Base-by-base conservation (phyloP, 2,329 filamentous ascomycete genomes). In the Pseudogymnoascus sp. region DNA sequence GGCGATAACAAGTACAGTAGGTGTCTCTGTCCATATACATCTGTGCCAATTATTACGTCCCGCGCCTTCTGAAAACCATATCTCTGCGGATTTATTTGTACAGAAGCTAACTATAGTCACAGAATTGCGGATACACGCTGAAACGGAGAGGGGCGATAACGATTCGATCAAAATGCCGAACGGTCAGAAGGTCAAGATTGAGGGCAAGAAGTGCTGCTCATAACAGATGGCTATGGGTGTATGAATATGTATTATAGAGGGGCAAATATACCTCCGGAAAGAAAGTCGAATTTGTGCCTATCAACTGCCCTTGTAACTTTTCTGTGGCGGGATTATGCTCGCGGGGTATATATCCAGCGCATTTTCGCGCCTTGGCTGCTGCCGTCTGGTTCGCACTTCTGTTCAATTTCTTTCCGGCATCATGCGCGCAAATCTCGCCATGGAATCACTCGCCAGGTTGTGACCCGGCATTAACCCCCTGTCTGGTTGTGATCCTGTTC, bases 101-200 rank as follows among this genome's bases (percentile, higher is more conserved):
- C 29, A 62, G 47, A 16, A 31, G 21, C 63, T 64, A n/a, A 64
- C 42, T 29, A n/a, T 14, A 12, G n/a, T 69, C 5, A n/a, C 68
- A 97, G 92, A 89, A 73, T 78, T 97, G 64, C 83, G 88, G 61
- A 97, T 99, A 76, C 95, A 97, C 75, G 84, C 96, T 66, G 80
- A 96, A 68, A 99, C 89, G 31, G 93, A 99, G 76, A 83, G 91
- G 68, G 92, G 95, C 62, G 90, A 97, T 77, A 99, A 99, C 73
- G 92, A 97, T 70, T 90, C 88, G 36, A 85, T 97, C 71, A 96
- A 93, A 76, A 79, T 85, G 72, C 73, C 74, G 26, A 72, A 73
- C 66, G 72, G 71, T 47, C 65, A 73, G 66, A 68, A 67, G 37
- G 68, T 74, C 23, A 68, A 71, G 6, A 72, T 74, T 67, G 73